Percentiles rank a stretch among this genome's conserved stretches.
Evolutionary conservation across 2,329 filamentous ascomycete species (phyloP).

Genomic region (Trichophyton rubrum): DNA sequence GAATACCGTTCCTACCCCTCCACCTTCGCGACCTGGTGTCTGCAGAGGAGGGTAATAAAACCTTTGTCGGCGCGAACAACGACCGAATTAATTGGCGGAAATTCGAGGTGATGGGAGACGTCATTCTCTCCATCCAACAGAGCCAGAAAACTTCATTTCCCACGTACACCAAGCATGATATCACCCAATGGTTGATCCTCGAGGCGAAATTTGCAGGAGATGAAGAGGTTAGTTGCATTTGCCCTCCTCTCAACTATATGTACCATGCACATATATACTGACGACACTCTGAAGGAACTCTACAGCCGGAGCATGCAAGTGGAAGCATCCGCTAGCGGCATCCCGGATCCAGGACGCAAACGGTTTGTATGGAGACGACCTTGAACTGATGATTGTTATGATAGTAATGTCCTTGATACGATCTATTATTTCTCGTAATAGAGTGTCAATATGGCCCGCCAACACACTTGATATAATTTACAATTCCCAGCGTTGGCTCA

Average conservation of each 20-base stretch:
- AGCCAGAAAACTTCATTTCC: conserved; percentile 75
- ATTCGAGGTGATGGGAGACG: conserved; percentile 89
- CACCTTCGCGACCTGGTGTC: conserved; percentile 81
- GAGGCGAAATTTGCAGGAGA: conserved; percentile 72
- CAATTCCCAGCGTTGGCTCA: background rate
- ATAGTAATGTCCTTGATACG: conserved; percentile 8
- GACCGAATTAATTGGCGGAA: conserved; percentile 94
- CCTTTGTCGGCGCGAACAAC: conserved; percentile 61
- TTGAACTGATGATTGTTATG: conserved; percentile 16
- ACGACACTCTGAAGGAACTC: conserved; percentile 35
- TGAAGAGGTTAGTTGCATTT: conserved; percentile 58
- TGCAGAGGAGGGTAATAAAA: conserved; percentile 83
- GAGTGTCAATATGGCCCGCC: background rate
- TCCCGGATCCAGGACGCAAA: conserved; percentile 26
- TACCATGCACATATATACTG: background rate
- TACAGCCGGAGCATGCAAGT: conserved; percentile 47
- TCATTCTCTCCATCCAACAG: conserved; percentile 78
- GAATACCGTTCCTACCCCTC: conserved; percentile 87
- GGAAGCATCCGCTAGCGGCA: conserved; percentile 33
- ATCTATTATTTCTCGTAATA: conserved; percentile 3
- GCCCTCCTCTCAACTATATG: background rate
- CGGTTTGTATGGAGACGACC: conserved; percentile 34
- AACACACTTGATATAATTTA: background rate
- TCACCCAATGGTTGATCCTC: conserved; percentile 61
- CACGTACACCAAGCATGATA: conserved; percentile 46